phyloP scores from a whole-genome alignment of 1,139 yeast species.

The Geotrichum candidum region DNA sequence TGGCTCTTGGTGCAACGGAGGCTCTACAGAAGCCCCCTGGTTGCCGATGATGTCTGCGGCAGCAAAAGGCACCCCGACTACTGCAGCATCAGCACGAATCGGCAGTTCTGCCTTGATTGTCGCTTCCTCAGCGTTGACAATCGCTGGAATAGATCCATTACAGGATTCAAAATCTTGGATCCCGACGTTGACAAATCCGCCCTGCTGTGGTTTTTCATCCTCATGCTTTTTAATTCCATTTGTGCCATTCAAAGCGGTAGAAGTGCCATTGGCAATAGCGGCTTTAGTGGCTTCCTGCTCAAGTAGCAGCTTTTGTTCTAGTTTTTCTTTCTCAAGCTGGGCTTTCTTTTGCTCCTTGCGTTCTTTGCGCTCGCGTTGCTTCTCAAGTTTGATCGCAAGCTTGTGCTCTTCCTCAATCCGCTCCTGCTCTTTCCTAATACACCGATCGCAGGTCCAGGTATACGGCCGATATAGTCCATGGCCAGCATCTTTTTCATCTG shows the following conservation, averaged over 20 bases:
- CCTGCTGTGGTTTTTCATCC: not conserved
- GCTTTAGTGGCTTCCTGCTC: not conserved
- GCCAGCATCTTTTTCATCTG: not conserved
- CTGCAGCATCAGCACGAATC: not conserved
- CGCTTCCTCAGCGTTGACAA: not conserved
- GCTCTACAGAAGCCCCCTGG: not conserved
- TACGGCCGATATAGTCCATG: slow-evolving; percentile 3
- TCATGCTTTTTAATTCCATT: not conserved
- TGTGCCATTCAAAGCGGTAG: not conserved
- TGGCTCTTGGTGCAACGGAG: not conserved
- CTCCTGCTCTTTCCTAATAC: slow-evolving; percentile 9
- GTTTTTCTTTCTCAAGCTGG: not conserved
- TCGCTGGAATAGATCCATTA: not conserved
- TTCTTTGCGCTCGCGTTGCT: slow-evolving; percentile 1
- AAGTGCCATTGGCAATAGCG: not conserved
- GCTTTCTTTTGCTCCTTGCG: slow-evolving; percentile 9
- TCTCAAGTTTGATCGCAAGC: not conserved
- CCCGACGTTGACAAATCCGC: not conserved
- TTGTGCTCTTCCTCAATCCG: slow-evolving; percentile 16
- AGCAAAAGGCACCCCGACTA: not conserved
- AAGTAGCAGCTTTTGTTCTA: not conserved
- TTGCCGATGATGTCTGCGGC: not conserved
- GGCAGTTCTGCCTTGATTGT: not conserved
- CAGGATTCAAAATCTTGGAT: not conserved
- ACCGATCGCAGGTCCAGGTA: slow-evolving; percentile 9